Conservation (phyloP, 2,329 filamentous ascomycete genomes). For the Aspergillus glaucus region DNA sequence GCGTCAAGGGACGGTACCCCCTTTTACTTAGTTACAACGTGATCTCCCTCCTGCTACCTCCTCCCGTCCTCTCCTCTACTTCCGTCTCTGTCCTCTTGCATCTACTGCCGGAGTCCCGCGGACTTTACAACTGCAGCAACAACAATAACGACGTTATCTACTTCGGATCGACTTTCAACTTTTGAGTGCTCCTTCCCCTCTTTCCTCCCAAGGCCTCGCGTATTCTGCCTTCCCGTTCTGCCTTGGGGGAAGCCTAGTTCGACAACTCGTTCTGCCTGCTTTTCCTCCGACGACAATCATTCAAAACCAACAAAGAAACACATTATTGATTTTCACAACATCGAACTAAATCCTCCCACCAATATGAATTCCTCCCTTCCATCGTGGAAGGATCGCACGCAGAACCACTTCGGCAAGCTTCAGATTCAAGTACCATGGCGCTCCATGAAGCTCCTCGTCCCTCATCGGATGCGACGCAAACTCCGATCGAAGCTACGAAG, state of each 20-base stretch:
- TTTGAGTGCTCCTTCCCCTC: constrained; percentile 9
- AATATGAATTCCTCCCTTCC: constrained; percentile 33
- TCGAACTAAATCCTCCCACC: constrained; percentile 16
- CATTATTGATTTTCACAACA: not conserved
- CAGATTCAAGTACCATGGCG: constrained; percentile 45
- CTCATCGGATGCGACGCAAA: constrained; percentile 60
- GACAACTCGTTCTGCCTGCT: no score
- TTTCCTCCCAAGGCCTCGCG: constrained; percentile 16
- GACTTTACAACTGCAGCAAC: no score
- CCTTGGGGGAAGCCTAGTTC: not conserved
- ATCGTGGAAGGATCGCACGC: constrained; percentile 43
- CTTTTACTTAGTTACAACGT: constrained; percentile 18
- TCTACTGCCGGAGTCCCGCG: no score
- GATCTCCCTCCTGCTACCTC: constrained; percentile 14
- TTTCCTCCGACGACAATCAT: no score
- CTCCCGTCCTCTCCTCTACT: constrained; percentile 19
- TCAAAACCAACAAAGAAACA: no score
- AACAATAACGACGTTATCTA: no score
- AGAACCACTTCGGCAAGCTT: constrained; percentile 39
- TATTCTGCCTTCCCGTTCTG: constrained; percentile 10
- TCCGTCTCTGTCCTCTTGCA: constrained; percentile 3
- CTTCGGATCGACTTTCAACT: no score
- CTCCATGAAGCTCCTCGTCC: constrained; percentile 47
- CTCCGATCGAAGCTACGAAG: constrained; percentile 64
- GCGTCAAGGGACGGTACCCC: constrained; percentile 18